A percentile compares a stretch with the other conserved stretches of the same genome.
These are phyloP conservation scores for Aureobasidium lini DNA, from an alignment of 2,329 filamentous ascomycete genomes.

Conservation along the genomic window DNA sequence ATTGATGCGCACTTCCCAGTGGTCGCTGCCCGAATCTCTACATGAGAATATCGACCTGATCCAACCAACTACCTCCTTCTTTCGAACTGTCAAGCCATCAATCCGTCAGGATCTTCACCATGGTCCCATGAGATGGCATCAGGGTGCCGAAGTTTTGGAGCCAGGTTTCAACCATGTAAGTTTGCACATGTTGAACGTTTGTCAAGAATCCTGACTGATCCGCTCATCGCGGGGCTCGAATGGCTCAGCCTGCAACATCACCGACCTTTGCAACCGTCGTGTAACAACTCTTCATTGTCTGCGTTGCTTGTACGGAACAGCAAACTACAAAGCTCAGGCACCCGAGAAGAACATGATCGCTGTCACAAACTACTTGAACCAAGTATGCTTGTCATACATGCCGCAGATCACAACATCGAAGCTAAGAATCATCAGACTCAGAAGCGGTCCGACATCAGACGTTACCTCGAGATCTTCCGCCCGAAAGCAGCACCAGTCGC, in stretches of 20 bases:
- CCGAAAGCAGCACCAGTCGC: too few species aligned
- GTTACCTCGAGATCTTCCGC: too few species aligned
- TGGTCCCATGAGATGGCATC: slow-evolving; percentile 17
- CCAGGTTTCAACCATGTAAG: too few species aligned
- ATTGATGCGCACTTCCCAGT: slow-evolving; percentile 50
- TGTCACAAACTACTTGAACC: slow-evolving; percentile 40
- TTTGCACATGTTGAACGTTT: background rate
- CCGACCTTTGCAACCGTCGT: slow-evolving; percentile 22
- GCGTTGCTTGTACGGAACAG: slow-evolving; percentile 46
- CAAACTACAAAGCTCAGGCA: slow-evolving; percentile 43
- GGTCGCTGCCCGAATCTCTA: slow-evolving; percentile 54
- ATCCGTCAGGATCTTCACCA: too few species aligned
- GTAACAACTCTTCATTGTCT: slow-evolving; percentile 44
- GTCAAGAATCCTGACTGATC: too few species aligned
- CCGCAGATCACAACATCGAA: too few species aligned
- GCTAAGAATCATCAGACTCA: too few species aligned
- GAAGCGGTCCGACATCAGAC: too few species aligned
- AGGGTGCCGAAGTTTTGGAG: too few species aligned
- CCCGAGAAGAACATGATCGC: slow-evolving; percentile 36
- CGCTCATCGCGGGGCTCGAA: too few species aligned
- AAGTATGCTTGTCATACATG: slow-evolving; percentile 23
- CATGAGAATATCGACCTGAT: slow-evolving; percentile 48
- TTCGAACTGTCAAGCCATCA: slow-evolving; percentile 33
- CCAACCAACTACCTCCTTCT: slow-evolving; percentile 54
- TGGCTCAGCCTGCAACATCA: slow-evolving; percentile 45